Conservation (phyloP, 1,284 basidiomycete genomes). For the Cystobasidiaceae sp. region DNA sequence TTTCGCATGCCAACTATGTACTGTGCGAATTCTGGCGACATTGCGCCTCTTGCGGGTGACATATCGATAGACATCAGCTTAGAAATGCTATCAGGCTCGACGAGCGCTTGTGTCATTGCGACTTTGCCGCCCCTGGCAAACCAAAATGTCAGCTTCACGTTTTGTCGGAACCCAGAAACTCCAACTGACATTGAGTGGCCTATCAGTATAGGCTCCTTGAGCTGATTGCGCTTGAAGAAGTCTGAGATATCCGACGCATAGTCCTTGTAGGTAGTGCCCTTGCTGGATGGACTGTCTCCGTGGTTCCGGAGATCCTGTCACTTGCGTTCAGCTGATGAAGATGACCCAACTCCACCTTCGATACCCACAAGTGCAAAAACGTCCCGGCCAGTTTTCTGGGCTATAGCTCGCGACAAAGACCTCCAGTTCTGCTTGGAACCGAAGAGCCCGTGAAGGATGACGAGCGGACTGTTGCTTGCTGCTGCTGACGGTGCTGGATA, state of each 20-base stretch:
- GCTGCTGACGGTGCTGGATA: constrained; percentile 14
- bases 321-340: background rate
- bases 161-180: background rate
- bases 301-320: constrained; percentile 77
- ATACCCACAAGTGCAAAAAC: constrained; percentile 64
- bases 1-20: constrained; percentile 67
- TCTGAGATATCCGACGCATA: constrained; percentile 58
- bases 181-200: constrained; percentile 74
- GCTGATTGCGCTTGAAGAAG: constrained; percentile 49
- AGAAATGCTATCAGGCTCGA: constrained; percentile 53
- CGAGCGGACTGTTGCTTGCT: constrained; percentile 31
- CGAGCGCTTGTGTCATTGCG: constrained; percentile 70
- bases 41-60: constrained; percentile 59
- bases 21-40: constrained; percentile 60
- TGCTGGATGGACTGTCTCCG: constrained; percentile 66
- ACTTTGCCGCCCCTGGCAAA: constrained; percentile 73
- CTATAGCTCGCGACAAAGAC: constrained; percentile 63
- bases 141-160: background rate
- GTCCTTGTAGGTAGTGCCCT: constrained; percentile 60
- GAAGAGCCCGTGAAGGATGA: constrained; percentile 41
- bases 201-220: constrained; percentile 59
- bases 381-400: constrained; percentile 56
- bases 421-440: constrained; percentile 77
- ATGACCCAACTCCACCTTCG: background rate
- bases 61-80: constrained; percentile 77